Evolutionary conservation across 192 early-diverging fungal species (phyloP).

Genomic region (Chytriomyces sp.): DNA sequence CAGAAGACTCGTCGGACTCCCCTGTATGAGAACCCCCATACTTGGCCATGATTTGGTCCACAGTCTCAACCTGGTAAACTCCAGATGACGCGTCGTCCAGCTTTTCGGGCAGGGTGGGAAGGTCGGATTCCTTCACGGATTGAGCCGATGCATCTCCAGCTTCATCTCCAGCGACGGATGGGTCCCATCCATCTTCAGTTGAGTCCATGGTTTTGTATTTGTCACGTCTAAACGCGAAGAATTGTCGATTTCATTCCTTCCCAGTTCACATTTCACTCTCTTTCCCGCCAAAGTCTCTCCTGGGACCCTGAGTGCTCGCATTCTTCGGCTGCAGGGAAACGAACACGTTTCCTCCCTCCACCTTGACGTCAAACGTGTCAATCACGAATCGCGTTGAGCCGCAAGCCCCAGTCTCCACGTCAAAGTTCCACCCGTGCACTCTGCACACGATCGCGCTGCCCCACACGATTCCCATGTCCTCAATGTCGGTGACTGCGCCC

Average conservation of each 20-base stretch:
- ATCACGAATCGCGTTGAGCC: constrained; percentile 34
- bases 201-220: too few species aligned
- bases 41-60: constrained; percentile 28
- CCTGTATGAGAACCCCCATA: background rate
- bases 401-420: constrained; percentile 39
- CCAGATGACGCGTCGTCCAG: background rate
- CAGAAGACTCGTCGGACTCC: background rate
- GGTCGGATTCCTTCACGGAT: background rate
- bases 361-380: constrained; percentile 34
- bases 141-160: background rate
- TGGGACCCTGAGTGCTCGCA: background rate
- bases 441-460: constrained; percentile 37
- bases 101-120: background rate
- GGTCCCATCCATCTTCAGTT: too few species aligned
- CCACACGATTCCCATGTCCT: constrained; percentile 47
- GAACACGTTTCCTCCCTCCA: constrained; percentile 6
- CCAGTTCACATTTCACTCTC: constrained; percentile 10
- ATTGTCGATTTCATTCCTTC: too few species aligned
- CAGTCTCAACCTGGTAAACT: constrained; percentile 28
- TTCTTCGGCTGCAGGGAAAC: constrained; percentile 27
- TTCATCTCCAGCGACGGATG: background rate
- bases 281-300: constrained; percentile 29
- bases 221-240: too few species aligned
- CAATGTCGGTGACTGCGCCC: constrained; percentile 37
- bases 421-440: constrained; percentile 39